Conservation (phyloP, 345 rosid species). For the Excoecaria cochinchinensis region DNA sequence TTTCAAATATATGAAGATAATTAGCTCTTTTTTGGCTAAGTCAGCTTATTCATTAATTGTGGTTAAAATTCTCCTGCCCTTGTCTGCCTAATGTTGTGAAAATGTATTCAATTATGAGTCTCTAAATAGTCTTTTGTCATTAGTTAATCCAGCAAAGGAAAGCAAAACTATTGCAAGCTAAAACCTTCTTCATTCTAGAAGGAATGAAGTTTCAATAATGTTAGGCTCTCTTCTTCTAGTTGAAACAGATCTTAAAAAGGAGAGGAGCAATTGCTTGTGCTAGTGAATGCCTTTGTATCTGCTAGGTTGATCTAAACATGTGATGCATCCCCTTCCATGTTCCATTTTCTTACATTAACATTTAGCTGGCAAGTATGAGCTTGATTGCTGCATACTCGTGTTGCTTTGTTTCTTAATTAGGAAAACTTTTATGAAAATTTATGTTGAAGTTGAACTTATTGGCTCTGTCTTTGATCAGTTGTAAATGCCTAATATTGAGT, state of each 20-base stretch:
- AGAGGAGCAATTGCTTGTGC: not conserved
- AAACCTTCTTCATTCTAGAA: not conserved
- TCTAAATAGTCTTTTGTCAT: not conserved
- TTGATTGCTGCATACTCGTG: not conserved
- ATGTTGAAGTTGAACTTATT: not conserved
- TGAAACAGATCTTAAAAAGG: not conserved
- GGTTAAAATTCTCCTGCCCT: not conserved
- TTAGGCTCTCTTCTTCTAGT: not conserved
- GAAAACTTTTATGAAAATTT: not conserved
- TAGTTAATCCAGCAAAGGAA: not conserved
- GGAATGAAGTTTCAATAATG: not conserved
- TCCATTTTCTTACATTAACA: not conserved
- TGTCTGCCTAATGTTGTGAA: not conserved
- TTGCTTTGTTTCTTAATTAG: not conserved
- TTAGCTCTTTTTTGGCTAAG: not conserved
- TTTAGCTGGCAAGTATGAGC: not conserved
- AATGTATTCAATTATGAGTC: not conserved
- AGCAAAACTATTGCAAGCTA: not conserved
- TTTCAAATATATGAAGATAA: not conserved
- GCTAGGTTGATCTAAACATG: not conserved
- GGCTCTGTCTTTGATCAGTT: not conserved
- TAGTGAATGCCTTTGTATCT: not conserved
- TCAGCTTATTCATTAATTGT: not conserved
- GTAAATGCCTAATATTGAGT: slow-evolving; percentile 5
- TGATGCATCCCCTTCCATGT: slow-evolving; percentile 6